Evolutionary conservation across 805 yeast species (phyloP).

Genomic region (Yamadazyma nakazawae): DNA sequence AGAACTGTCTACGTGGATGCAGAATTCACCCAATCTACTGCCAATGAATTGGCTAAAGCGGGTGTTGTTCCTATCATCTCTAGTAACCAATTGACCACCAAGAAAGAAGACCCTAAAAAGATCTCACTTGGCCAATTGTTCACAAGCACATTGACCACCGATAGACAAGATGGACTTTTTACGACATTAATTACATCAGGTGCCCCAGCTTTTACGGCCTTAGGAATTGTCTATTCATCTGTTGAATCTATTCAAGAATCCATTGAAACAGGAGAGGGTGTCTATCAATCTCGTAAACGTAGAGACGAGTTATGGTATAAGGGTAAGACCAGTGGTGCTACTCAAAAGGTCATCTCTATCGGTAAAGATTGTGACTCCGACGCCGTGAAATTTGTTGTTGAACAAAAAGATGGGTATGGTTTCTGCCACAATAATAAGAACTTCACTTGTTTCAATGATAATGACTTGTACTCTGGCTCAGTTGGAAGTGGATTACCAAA

Average conservation of each 20-base stretch:
- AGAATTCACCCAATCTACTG: slow-evolving; percentile 20
- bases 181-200: slow-evolving; percentile 80
- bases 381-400: slow-evolving; percentile 81
- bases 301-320: slow-evolving; percentile 89
- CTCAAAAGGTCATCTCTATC: slow-evolving; percentile 67
- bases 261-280: slow-evolving; percentile 77
- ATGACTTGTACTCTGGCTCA: slow-evolving; percentile 43
- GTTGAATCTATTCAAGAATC: slow-evolving; percentile 78
- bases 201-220: slow-evolving; percentile 47
- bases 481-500: slow-evolving; percentile 60
- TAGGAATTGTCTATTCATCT: slow-evolving; percentile 92
- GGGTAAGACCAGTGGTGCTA: slow-evolving; percentile 95
- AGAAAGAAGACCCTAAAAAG: slow-evolving; percentile 15
- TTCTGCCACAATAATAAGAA: slow-evolving; percentile 85
- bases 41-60: slow-evolving; percentile 23
- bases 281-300: slow-evolving; percentile 83
- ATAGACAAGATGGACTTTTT: slow-evolving; percentile 80
- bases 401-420: slow-evolving; percentile 74
- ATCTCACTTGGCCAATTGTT: slow-evolving; percentile 45
- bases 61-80: slow-evolving; percentile 33
- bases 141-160: slow-evolving; percentile 59
- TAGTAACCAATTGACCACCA: slow-evolving; percentile 25
- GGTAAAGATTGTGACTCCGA: slow-evolving; percentile 91
- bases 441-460: slow-evolving; percentile 65
- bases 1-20: slow-evolving; percentile 24